Evolutionary conservation across 768 basidiomycete species (phyloP).

Genomic region (Lactarius tabidus): DNA sequence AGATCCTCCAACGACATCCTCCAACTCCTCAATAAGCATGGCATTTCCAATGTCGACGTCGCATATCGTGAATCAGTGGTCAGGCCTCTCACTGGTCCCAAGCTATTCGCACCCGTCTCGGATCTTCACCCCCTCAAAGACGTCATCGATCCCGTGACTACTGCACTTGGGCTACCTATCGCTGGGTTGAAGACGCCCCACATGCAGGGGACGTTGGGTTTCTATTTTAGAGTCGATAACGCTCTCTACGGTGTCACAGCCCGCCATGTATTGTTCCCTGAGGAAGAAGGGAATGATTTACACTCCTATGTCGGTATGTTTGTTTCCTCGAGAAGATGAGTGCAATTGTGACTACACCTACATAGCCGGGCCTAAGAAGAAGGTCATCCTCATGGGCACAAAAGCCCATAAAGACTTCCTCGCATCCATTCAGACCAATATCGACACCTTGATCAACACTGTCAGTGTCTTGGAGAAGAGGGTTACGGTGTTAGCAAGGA

Average conservation of each 20-base stretch:
- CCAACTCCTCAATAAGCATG: constrained; percentile 22
- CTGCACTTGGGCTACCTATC: no score
- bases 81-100: constrained; percentile 24
- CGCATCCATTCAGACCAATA: not conserved
- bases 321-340: not conserved
- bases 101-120: constrained; percentile 27
- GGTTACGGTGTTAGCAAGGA: not conserved
- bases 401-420: not conserved
- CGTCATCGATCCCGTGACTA: no score
- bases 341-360: not conserved
- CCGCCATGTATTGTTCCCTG: no score
- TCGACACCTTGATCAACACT: not conserved
- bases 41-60: constrained; percentile 26
- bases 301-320: constrained; percentile 20
- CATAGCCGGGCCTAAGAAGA: not conserved
- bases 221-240: no score
- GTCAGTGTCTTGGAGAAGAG: not conserved
- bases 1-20: constrained; percentile 26
- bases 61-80: constrained; percentile 30
- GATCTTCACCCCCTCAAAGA: constrained; percentile 31
- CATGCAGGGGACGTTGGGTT: no score
- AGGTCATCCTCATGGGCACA: not conserved
- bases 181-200: no score
- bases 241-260: no score
- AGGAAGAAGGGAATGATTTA: no score